Percentiles rank a stretch among this genome's conserved stretches.
Evolutionary conservation across 1,284 basidiomycete species (phyloP).

Genomic region (Megacollybia platyphylla): DNA sequence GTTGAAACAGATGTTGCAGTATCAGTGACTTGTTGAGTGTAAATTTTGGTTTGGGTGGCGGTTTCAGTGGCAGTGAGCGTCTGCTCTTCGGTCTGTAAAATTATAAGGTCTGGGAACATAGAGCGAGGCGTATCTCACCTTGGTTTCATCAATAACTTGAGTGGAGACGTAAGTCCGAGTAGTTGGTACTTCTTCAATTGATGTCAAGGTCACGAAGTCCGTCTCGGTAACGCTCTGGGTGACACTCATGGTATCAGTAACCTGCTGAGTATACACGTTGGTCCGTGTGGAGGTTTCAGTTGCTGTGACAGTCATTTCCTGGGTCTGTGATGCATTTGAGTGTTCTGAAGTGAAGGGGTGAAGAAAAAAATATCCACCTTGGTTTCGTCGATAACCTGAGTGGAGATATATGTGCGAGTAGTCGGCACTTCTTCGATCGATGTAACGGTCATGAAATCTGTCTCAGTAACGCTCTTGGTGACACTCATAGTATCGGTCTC

Average conservation of each 20-base stretch:
- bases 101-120: no score
- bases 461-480: conserved; percentile 27
- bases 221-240: conserved; percentile 6
- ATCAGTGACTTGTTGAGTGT: conserved; percentile 22
- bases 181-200: background rate
- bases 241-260: background rate
- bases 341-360: conserved; percentile 28
- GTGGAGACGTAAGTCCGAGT: background rate
- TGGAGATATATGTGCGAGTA: conserved; percentile 51
- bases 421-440: conserved; percentile 44
- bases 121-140: no score
- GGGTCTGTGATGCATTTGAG: conserved; percentile 28
- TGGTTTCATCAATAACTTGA: background rate
- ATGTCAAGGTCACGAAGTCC: conserved; percentile 6
- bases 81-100: no score
- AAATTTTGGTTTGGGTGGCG: conserved; percentile 23
- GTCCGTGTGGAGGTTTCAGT: background rate
- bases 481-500: conserved; percentile 21
- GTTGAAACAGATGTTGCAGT: no score
- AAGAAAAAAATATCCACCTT: conserved; percentile 35
- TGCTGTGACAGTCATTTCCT: conserved; percentile 14
- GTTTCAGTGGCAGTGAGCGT: conserved; percentile 17
- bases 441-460: conserved; percentile 22
- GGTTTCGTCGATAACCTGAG: conserved; percentile 48
- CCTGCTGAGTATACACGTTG: background rate